phyloP scores from a whole-genome alignment of 129 eudicot genomes.

The Tagetes erecta region DNA sequence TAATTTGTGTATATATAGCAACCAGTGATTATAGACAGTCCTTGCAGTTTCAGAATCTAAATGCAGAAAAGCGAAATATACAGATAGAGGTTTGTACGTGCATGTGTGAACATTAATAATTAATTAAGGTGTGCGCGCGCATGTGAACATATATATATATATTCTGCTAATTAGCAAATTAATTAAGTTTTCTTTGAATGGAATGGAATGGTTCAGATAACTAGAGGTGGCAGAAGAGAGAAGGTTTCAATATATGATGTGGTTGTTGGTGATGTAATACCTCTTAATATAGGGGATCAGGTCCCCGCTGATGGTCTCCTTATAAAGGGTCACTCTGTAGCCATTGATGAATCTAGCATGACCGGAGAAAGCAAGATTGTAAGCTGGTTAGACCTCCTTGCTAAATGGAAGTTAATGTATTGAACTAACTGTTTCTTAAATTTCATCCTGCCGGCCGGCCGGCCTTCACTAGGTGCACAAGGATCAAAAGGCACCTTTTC shows the following conservation, averaged over 20 bases:
- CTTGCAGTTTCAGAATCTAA: conserved; percentile 90
- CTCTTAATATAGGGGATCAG: conserved; percentile 98
- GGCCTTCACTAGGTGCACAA: conserved; percentile 54
- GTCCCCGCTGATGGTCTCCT: conserved; percentile 96
- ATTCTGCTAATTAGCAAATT: neutral
- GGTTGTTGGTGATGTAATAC: conserved; percentile 93
- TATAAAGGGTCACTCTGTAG: conserved; percentile 73
- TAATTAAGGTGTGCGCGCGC: neutral
- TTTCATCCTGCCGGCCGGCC: neutral
- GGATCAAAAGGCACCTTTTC: conserved; percentile 76
- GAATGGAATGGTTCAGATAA: conserved; percentile 45
- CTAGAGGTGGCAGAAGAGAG: conserved; percentile 89
- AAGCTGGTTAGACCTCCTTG: conserved; percentile 51
- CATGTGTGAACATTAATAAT: neutral
- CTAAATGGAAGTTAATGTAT: neutral
- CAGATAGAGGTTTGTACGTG: conserved; percentile 64
- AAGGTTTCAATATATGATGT: conserved; percentile 79
- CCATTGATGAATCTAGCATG: conserved; percentile 99
- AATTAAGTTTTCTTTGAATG: neutral
- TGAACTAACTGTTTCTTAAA: conserved; percentile 23
- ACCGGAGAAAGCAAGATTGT: conserved; percentile 99
- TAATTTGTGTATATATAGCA: conserved; percentile 36
- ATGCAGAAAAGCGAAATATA: conserved; percentile 85
- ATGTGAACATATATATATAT: no score
- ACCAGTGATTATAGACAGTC: conserved; percentile 91